Evolutionary conservation across 345 rosid species (phyloP).

Genomic region (Lenwebbia sp.): DNA sequence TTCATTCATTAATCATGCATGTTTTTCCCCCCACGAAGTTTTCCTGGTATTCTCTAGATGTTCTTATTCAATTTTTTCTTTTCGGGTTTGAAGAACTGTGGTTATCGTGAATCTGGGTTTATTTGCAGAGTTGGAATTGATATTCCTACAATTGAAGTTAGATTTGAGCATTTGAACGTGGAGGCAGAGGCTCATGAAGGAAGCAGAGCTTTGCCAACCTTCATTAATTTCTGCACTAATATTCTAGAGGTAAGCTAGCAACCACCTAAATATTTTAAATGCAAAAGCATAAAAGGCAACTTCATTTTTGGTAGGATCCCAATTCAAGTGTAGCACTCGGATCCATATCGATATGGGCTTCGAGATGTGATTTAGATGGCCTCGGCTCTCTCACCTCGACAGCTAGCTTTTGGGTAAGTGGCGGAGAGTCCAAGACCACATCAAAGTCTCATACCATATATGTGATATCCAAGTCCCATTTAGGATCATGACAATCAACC

Average conservation of each 20-base stretch:
- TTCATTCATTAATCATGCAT: background rate
- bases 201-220: conserved; percentile 56
- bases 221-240: conserved; percentile 33
- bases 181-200: conserved; percentile 58
- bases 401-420: background rate
- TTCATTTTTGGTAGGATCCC: background rate
- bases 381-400: background rate
- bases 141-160: conserved; percentile 43
- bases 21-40: background rate
- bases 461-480: too few species aligned
- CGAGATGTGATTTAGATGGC: background rate
- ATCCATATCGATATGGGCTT: background rate
- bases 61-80: too few species aligned
- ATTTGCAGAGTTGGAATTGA: conserved; percentile 39
- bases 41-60: background rate
- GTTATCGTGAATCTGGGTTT: background rate
- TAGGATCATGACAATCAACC: too few species aligned
- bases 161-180: conserved; percentile 34
- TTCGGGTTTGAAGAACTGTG: background rate
- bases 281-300: background rate
- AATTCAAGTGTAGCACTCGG: background rate
- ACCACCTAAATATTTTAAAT: background rate
- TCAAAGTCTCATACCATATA: too few species aligned
- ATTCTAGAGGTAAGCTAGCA: conserved; percentile 41
- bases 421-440: background rate